Evolutionary conservation across 345 rosid genomes (phyloP), one percentile per base, ranked within the genome.

Genomic region (Dipteronia sinensis): DNA sequence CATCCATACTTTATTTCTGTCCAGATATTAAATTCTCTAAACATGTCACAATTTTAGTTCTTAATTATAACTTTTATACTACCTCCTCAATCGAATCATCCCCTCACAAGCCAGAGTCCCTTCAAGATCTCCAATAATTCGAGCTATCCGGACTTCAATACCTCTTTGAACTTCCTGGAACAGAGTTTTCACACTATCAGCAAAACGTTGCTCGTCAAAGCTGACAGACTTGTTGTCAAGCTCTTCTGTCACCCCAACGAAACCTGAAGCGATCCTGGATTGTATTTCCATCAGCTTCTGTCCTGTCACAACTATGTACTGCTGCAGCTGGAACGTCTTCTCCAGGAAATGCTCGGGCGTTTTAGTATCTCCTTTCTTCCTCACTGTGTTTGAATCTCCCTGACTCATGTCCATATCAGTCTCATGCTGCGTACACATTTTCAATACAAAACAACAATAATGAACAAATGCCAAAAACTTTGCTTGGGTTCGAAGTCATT

Each of bases 91-190:
- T 40, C 87, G 85, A 75, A 78, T 86, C 85, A 96, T 96, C 49
- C 97, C 99, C 17, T 96, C 93, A 46, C 97, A 88, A 78, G 99
- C 98, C 64, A 96, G 69, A 27, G 98, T 91, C 3, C 97, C 97
- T 78, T 85, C 97, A 68, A 96, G 89, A 71, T 96, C 98, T 65
- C 98, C 99, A 1, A 94, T 94, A 58, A 86, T 88, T 80, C 95
- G 83, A 55, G 98, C 87, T 84, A 94, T 96, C 65, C 95, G 89
- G 76, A 96, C 94, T 82, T 92, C 99, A 19, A 94, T 89, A 53
- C 98, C 97, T 76, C 97, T 88, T 49, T 96, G 99, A 75, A 96
- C 89, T 75, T 96, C 98, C 75, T 88, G 93, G 71, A 92, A 91
- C 58, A 94, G 81, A 62, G 82, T 78, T 85, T 80, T 88, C 15